A percentile compares a stretch with the other conserved stretches of the same genome.
These are phyloP conservation scores for Ophiostoma fasciatum DNA, from an alignment of 2,329 filamentous ascomycete species.

Conservation along the genomic window DNA sequence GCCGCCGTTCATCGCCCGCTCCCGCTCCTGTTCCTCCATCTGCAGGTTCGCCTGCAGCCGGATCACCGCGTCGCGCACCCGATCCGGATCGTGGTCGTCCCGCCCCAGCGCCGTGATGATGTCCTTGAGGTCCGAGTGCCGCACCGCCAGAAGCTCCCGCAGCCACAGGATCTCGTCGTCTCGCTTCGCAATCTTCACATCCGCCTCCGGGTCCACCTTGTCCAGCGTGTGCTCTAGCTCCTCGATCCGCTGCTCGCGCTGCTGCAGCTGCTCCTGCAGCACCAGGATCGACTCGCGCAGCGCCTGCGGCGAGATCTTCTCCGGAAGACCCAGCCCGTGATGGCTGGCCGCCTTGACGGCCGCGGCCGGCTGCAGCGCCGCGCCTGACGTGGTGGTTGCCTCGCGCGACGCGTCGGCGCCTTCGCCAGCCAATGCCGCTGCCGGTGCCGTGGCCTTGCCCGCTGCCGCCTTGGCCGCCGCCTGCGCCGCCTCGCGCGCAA, in stretches of 20 bases:
- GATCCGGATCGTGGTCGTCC: conserved; percentile 60
- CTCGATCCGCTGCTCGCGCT: conserved; percentile 82
- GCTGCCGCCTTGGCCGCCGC: conserved; percentile 68
- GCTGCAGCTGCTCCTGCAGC: conserved; percentile 89
- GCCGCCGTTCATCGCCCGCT: conserved; percentile 61
- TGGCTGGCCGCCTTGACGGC: conserved; percentile 20
- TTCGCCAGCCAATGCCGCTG: too few relatives aligned
- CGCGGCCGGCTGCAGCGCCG: conserved; percentile 15
- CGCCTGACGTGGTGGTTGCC: conserved; percentile 7
- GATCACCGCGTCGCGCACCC: conserved; percentile 80
- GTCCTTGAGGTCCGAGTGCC: conserved; percentile 82
- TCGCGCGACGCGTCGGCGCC: conserved; percentile 16
- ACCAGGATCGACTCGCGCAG: conserved; percentile 93
- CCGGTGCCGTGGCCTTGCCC: conserved; percentile 14
- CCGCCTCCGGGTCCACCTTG: conserved; percentile 59
- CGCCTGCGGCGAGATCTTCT: conserved; percentile 87
- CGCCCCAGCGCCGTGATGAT: conserved; percentile 68
- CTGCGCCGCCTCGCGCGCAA: conserved; percentile 73
- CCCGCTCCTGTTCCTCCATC: conserved; percentile 95
- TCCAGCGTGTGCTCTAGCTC: conserved; percentile 60
- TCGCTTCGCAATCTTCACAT: conserved; percentile 72
- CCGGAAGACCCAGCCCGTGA: conserved; percentile 41
- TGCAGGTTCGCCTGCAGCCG: conserved; percentile 86
- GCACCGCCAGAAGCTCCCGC: conserved; percentile 79
- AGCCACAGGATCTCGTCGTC: conserved; percentile 94